These are phyloP conservation scores for Geotrichum ghanense DNA, from an alignment of 805 yeast species.

Conservation along the genomic window DNA sequence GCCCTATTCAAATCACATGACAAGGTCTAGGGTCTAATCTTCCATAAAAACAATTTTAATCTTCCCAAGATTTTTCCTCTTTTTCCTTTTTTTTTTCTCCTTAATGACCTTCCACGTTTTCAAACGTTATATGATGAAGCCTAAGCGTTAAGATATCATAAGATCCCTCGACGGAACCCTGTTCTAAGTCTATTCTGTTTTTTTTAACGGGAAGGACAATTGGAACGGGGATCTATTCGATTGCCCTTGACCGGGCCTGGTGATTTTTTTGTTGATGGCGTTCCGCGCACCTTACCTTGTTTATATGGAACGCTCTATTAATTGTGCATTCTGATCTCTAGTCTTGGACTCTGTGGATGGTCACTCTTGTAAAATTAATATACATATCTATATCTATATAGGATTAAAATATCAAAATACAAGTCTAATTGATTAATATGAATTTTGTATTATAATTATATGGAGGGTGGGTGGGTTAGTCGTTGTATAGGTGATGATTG, in stretches of 20 bases:
- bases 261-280: slow-evolving; percentile 19
- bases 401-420: no score
- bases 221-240: slow-evolving; percentile 8
- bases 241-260: slow-evolving; percentile 23
- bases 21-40: background rate
- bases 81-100: slow-evolving; percentile 9
- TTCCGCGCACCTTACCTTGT: slow-evolving; percentile 23
- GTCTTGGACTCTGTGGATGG: no score
- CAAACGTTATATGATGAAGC: slow-evolving; percentile 22
- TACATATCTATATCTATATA: background rate
- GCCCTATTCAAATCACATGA: background rate
- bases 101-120: slow-evolving; percentile 25
- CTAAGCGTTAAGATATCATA: slow-evolving; percentile 17
- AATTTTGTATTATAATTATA: no score
- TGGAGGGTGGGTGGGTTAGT: no score
- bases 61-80: background rate
- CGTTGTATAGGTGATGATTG: no score
- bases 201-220: no score
- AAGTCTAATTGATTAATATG: no score
- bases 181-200: no score
- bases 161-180: slow-evolving; percentile 13
- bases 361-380: background rate
- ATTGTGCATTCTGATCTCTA: slow-evolving; percentile 18
- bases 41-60: background rate
- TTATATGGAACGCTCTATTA: slow-evolving; percentile 17